Conservation (phyloP, 1,139 yeast genomes). For the Nadsonia starkeyi-henricii region DNA sequence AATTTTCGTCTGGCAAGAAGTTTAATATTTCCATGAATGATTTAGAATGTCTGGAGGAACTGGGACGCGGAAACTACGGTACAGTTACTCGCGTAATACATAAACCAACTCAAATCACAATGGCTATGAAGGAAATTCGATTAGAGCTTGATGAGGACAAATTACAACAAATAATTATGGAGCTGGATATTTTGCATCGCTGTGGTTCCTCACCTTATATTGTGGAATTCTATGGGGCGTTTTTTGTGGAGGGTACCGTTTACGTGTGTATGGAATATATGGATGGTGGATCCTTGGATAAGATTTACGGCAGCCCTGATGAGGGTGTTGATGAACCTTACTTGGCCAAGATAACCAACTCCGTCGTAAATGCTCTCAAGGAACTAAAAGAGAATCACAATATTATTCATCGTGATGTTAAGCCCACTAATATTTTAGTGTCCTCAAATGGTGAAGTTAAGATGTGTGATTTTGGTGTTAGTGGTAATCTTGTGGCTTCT, state of each 20-base stretch:
- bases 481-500: constrained; percentile 90
- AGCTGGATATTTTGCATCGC: constrained; percentile 79
- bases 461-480: constrained; percentile 91
- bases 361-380: constrained; percentile 70
- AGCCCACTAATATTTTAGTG: constrained; percentile 87
- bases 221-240: constrained; percentile 94
- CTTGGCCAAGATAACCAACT: constrained; percentile 67
- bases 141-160: constrained; percentile 83
- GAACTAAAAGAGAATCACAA: constrained; percentile 80
- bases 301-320: constrained; percentile 37
- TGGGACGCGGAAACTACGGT: constrained; percentile 94
- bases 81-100: constrained; percentile 86
- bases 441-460: constrained; percentile 72
- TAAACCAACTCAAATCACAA: constrained; percentile 80
- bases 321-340: constrained; percentile 74
- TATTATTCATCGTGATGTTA: constrained; percentile 92
- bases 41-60: constrained; percentile 66
- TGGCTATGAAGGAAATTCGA: constrained; percentile 97
- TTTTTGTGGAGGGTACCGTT: constrained; percentile 94
- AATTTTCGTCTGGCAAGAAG: constrained; percentile 76
- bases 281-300: constrained; percentile 95
- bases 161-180: constrained; percentile 90
- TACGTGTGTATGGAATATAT: constrained; percentile 97
- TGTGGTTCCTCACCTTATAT: constrained; percentile 71
- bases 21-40: constrained; percentile 81